Evolutionary conservation across 176 grass and related monocot species (phyloP).

Genomic region (Calamus simplicifolius): DNA sequence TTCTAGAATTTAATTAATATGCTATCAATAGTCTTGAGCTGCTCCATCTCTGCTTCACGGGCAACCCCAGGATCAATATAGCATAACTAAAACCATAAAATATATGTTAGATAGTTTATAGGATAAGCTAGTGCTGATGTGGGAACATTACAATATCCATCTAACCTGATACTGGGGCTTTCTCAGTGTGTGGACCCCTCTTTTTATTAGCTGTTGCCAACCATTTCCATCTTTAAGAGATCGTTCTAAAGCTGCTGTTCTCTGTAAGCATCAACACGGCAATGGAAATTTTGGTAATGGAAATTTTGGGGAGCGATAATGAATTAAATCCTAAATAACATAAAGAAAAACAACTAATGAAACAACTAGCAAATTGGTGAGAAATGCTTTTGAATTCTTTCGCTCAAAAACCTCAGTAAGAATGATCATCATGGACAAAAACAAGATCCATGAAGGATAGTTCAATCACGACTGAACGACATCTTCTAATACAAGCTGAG

Average conservation of each 20-base stretch:
- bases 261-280: constrained; percentile 22
- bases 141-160: constrained; percentile 5
- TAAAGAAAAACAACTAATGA: background rate
- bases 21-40: constrained; percentile 66
- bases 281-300: background rate
- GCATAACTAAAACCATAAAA: constrained; percentile 50
- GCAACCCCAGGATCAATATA: constrained; percentile 78
- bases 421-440: no score
- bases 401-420: background rate
- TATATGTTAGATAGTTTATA: background rate
- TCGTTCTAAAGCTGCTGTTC: constrained; percentile 62
- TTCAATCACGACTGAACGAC: no score
- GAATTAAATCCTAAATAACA: background rate
- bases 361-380: background rate
- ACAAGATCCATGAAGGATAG: no score
- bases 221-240: constrained; percentile 53
- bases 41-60: constrained; percentile 42
- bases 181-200: constrained; percentile 73
- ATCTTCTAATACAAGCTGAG: no score
- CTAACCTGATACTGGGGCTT: constrained; percentile 88
- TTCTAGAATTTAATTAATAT: constrained; percentile 62
- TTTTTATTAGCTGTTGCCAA: constrained; percentile 73
- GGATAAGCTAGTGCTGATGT: background rate
- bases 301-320: background rate
- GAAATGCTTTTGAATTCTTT: background rate